Percentiles rank a stretch among this genome's conserved stretches.
These are phyloP conservation scores for Pycnococcus provasolii DNA, from an alignment of 139 green algal species.

Conservation along the genomic window DNA sequence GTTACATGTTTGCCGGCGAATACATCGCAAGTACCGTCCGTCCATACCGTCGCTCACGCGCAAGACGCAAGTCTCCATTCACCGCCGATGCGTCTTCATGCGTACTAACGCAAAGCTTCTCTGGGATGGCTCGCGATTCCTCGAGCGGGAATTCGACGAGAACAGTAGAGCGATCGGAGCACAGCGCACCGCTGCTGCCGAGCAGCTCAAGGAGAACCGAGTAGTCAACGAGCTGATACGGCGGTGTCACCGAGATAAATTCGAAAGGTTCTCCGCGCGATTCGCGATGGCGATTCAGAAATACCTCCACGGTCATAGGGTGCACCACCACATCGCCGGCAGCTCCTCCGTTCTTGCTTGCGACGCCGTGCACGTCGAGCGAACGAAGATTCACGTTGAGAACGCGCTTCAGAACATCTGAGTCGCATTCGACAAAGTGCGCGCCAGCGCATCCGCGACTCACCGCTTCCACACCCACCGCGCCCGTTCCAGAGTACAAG, in stretches of 20 bases:
- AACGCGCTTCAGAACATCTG: slow-evolving; percentile 60
- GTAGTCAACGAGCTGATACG: slow-evolving; percentile 81
- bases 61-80: slow-evolving; percentile 7
- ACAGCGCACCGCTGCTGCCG: slow-evolving; percentile 42
- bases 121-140: background rate
- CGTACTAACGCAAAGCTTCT: too few relatives aligned
- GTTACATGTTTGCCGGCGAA: background rate
- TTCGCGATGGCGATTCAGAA: slow-evolving; percentile 37
- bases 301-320: slow-evolving; percentile 57
- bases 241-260: slow-evolving; percentile 82
- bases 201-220: slow-evolving; percentile 59
- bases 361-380: slow-evolving; percentile 7
- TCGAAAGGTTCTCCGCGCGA: slow-evolving; percentile 66
- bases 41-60: slow-evolving; percentile 70
- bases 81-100: background rate
- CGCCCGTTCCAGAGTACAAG: slow-evolving; percentile 38
- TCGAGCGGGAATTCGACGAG: slow-evolving; percentile 7
- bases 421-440: slow-evolving; percentile 84
- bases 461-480: slow-evolving; percentile 36
- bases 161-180: slow-evolving; percentile 33
- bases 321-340: slow-evolving; percentile 41
- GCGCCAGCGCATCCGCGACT: slow-evolving; percentile 37
- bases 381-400: slow-evolving; percentile 44
- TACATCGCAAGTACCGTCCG: slow-evolving; percentile 73
- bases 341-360: background rate